phyloP scores from a whole-genome alignment of 1,284 basidiomycete genomes.

The Ganoderma sinense region DNA sequence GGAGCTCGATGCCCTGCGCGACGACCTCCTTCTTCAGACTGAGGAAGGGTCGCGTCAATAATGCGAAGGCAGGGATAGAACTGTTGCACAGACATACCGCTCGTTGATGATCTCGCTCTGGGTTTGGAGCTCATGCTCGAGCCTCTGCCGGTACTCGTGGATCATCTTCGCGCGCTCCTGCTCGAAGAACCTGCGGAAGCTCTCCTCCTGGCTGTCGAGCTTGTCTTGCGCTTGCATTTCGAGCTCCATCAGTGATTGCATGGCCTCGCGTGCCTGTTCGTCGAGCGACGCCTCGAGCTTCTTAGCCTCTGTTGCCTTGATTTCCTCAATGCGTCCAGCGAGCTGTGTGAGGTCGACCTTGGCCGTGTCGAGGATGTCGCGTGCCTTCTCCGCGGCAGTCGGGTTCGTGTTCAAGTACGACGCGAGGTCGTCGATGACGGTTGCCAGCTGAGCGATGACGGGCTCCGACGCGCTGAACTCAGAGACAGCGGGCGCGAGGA shows the following conservation, averaged over 20 bases:
- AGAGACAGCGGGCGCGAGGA: slow-evolving; percentile 84
- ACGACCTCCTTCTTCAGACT: slow-evolving; percentile 96
- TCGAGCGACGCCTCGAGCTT: slow-evolving; percentile 84
- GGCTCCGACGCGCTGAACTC: slow-evolving; percentile 83
- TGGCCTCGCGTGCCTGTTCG: slow-evolving; percentile 87
- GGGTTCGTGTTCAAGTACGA: slow-evolving; percentile 83
- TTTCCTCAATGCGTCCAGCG: slow-evolving; percentile 79
- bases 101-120: slow-evolving; percentile 96
- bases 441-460: slow-evolving; percentile 90
- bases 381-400: slow-evolving; percentile 69
- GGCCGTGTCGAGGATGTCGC: slow-evolving; percentile 77
- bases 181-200: slow-evolving; percentile 86
- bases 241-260: slow-evolving; percentile 80
- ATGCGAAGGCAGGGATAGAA: no score
- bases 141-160: slow-evolving; percentile 85
- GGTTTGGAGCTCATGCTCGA: slow-evolving; percentile 86
- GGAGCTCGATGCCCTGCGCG: slow-evolving; percentile 96
- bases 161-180: slow-evolving; percentile 81
- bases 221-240: slow-evolving; percentile 88
- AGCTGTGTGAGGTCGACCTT: slow-evolving; percentile 87
- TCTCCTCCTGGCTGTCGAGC: slow-evolving; percentile 87
- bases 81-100: slow-evolving; percentile 58
- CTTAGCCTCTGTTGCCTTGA: slow-evolving; percentile 83
- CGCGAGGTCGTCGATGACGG: slow-evolving; percentile 93
- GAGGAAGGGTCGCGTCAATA: background rate